Conservation (phyloP, 345 rosid species). For the Chamaenerion angustifolium region DNA sequence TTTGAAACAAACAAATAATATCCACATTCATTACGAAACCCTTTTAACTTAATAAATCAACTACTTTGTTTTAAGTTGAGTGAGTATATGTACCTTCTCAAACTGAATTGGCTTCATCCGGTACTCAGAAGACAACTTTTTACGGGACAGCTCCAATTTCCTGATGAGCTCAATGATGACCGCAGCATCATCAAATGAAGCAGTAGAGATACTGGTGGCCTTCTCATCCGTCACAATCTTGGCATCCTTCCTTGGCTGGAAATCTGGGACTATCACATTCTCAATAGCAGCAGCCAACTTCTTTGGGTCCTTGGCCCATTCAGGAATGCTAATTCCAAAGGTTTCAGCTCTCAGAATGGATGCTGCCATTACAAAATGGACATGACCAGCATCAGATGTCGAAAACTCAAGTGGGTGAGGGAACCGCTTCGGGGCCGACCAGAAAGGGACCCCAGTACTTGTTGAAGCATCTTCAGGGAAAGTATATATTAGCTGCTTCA, state of each 20-base stretch:
- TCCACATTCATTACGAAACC: background rate
- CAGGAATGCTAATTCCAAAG: constrained; percentile 74
- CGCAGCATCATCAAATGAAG: constrained; percentile 78
- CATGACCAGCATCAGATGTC: constrained; percentile 48
- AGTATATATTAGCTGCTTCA: constrained; percentile 72
- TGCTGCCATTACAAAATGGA: constrained; percentile 60
- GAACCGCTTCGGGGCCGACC: constrained; percentile 98
- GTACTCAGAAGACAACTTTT: constrained; percentile 39
- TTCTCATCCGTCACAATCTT: constrained; percentile 89
- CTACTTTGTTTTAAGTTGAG: too few relatives aligned
- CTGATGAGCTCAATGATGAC: constrained; percentile 49
- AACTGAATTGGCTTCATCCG: constrained; percentile 90
- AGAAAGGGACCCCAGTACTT: constrained; percentile 88
- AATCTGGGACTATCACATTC: constrained; percentile 68
- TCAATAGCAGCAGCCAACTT: constrained; percentile 60
- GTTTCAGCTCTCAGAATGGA: constrained; percentile 85
- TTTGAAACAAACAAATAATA: background rate
- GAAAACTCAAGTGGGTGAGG: constrained; percentile 78
- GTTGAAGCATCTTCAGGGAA: constrained; percentile 95
- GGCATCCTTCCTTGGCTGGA: constrained; percentile 71
- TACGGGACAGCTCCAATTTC: constrained; percentile 56
- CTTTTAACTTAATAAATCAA: too few relatives aligned
- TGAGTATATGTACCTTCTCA: constrained; percentile 54
- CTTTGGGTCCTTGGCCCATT: constrained; percentile 56
- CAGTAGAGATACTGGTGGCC: constrained; percentile 57